Evolutionary conservation across 2,329 filamentous ascomycete genomes (phyloP), one percentile per base, ranked within the genome.

Genomic region (Canariomyces notabilis): DNA sequence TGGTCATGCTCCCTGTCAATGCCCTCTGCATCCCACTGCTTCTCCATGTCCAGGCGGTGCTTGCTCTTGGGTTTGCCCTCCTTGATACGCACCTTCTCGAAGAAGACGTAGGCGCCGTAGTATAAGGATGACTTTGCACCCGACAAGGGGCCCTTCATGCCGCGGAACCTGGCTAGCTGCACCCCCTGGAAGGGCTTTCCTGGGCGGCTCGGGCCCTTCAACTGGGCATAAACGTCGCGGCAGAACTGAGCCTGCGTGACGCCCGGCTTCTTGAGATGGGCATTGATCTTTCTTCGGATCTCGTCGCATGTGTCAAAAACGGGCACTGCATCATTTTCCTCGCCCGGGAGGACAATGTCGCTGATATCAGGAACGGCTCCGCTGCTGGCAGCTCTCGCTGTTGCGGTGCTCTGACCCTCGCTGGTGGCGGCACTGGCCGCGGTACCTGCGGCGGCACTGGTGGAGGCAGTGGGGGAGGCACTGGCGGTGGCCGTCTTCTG

Each of bases 301-400:
- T 76, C 74, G 57, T 82, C 74, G 62, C 78, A 82, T 5, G 71
- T 75, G 52, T 82, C 77, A 57, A 67, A 81, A 8, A 81, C 63
- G 0, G 61, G 57, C 5, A 80, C 74, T 0, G 46, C 48, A 31
- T 70, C 68, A 0, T 59, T 58, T n/a, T 64, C 62, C 22, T 72
- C 70, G 56, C 73, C 73, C 0, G 63, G 57, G 0, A 81, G 65
- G 7, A 59, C 31, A 26, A 80, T 60, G 9, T 50, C 51, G 36
- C 51, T 54, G 39, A 62, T 46, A 40, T 60, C 58, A 19, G n/a
- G n/a, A n/a, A 59, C 29, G 6, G 19, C 36, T 1, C 33, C 46
- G 23, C 41, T 23, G 35, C 40, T 44, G 12, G 35, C 23, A 11
- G 46, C n/a, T n/a, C 37, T 20, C 14, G 38, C 32, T 15, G 19